Evolutionary conservation across 352 stramenopile species (phyloP), one percentile per base, ranked within the genome.

Genomic region (Pythium aristosporum): DNA sequence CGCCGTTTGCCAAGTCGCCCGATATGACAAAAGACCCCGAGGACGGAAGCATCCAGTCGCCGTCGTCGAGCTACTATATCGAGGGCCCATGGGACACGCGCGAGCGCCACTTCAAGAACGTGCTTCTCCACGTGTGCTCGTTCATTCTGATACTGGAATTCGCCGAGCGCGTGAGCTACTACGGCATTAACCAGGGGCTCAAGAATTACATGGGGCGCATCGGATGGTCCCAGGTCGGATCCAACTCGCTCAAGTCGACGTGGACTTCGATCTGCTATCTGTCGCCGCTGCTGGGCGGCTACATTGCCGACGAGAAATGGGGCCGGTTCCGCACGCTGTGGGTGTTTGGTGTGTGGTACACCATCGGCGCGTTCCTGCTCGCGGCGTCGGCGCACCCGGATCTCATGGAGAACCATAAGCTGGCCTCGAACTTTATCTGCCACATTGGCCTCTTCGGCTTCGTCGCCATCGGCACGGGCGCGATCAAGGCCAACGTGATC

Each of bases 131-230:
- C 54, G 87, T 96, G 12, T 94, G 84, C 67, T 87, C 79, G 48
- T 94, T 92, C 71, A 94, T 96, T 57, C 71, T 96, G 23, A 87
- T 93, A 55, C 80, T 96, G 70, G 87, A 96, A 67, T 90, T 89
- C 16, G 76, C 80, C 47, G 79, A 89, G 58, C 77, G 80, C 49
- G 65, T 89, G 46, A 94, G 85, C 47, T 96, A 94, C 65, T 96
- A 94, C 46, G 86, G 85, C 43, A 94, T 96, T 67, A 94, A 94
- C 63, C 85, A 94, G 55, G 85, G 82, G 0, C 75, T 94, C 36
- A 93, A 94, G 76, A 94, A 96, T 72, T 96, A 88, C 62, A 87
- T 96, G 77, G 80, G 80, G 51, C 77, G 79, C 9, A 63, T 96
- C 13, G 71, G 72, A 9, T 94, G 85, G 85, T 82, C 72, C 2